Conservation (phyloP, 1,284 basidiomycete genomes). For the Leucoagaricus sp. region DNA sequence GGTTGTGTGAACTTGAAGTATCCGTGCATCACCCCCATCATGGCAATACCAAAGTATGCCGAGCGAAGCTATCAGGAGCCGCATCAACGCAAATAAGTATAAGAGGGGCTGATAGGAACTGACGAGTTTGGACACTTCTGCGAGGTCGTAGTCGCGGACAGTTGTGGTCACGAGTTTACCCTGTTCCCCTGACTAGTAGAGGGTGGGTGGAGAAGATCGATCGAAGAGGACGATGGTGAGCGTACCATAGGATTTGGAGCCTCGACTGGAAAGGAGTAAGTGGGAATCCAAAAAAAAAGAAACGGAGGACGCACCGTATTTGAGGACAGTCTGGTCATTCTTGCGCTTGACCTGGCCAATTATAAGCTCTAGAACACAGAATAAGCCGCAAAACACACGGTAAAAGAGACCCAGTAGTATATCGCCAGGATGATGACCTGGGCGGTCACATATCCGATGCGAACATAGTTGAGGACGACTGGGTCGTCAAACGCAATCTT, state of each 20-base stretch:
- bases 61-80: constrained; percentile 71
- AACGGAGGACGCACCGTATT: constrained; percentile 68
- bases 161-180: constrained; percentile 91
- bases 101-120: constrained; percentile 29
- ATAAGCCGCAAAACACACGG: constrained; percentile 42
- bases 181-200: constrained; percentile 62
- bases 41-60: constrained; percentile 79
- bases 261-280: constrained; percentile 49
- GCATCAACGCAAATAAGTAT: neutral
- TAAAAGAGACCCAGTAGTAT: constrained; percentile 77
- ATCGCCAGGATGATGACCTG: constrained; percentile 71
- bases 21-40: constrained; percentile 88
- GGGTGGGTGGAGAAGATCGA: neutral
- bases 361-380: neutral
- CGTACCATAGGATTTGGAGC: constrained; percentile 60
- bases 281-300: neutral
- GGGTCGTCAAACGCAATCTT: constrained; percentile 93
- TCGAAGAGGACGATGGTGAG: neutral
- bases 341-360: constrained; percentile 79
- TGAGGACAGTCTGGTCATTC: constrained; percentile 95
- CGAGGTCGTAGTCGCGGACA: constrained; percentile 90
- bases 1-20: constrained; percentile 93
- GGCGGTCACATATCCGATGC: constrained; percentile 79
- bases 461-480: constrained; percentile 79
- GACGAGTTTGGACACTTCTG: constrained; percentile 86